Evolutionary conservation across 1,284 basidiomycete genomes (phyloP), one percentile per base, ranked within the genome.

Genomic region (Serendipita sp.): DNA sequence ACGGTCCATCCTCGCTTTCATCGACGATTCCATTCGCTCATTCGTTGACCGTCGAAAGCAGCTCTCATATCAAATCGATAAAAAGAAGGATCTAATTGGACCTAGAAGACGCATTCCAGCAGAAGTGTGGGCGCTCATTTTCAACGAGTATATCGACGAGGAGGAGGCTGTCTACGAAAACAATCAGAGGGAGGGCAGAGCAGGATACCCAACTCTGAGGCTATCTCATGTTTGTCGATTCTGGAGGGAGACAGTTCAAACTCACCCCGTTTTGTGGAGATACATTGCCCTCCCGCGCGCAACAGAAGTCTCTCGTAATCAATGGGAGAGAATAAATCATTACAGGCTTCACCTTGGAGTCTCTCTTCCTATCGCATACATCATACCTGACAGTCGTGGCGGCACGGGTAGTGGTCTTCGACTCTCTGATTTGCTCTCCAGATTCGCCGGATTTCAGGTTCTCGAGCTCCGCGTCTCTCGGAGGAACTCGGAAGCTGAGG

Each of bases 401-500:
- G 53, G 8, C 8, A 4, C 26, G 4, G 53, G 53, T 35, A 26
- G 22, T n/a, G 10, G 32, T 6, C n/a, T 58, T 26, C 53, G 30
- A 26, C 10, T 58, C 4, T n/a, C 15, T 10, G 26, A 58, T 26
- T n/a, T 58, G 15, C 53, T 58, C 22, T 10, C 17, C 8, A 4
- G 32, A 35, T 29, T 58, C 32, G 30, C 22, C 26, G 15, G 5
- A 8, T 58, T 58, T 26, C 26, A 29, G 30, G 32, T 30, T 29
- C 53, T 58, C 3, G 53, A 58, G n/a, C 53, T 58, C 10, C 53
- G 53, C n/a, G 32, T 58, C 4, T 58, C 53, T 8, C 4, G 53
- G 32, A 58, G 53, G n/a, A 58, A 58, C 30, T 58, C 53, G 10
- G 53, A 58, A 34, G 53, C 53, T n/a, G 53, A 58, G 53, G 53